phyloP scores from a whole-genome alignment of 371 early-diverging fungal genomes.

The Basidiobolus meristosporus region DNA sequence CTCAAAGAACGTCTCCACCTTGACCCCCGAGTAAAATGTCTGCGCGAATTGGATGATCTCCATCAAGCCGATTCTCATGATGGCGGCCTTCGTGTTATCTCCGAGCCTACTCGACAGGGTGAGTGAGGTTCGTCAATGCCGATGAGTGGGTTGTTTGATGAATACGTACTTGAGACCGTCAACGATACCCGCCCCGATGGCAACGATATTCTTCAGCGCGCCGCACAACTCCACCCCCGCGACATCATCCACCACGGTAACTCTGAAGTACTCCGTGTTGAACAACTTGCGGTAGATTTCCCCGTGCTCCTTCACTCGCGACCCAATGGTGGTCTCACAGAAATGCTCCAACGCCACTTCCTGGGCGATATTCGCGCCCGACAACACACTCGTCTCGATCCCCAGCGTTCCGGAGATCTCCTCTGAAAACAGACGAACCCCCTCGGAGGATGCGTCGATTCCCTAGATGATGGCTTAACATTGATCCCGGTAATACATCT shows the following conservation, averaged over 20 bases:
- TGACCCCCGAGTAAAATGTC: conserved; percentile 53
- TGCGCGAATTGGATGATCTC: conserved; percentile 92
- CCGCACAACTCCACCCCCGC: conserved; percentile 94
- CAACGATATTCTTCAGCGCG: conserved; percentile 96
- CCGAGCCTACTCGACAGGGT: conserved; percentile 32
- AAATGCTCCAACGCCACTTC: conserved; percentile 90
- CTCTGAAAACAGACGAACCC: conserved; percentile 72
- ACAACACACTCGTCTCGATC: conserved; percentile 67
- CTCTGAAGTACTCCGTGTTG: conserved; percentile 72
- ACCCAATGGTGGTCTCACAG: conserved; percentile 93
- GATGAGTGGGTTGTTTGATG: too few relatives aligned
- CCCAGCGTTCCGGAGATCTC: conserved; percentile 58
- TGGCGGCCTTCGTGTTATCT: conserved; percentile 95
- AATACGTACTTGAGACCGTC: conserved; percentile 33
- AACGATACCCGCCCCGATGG: conserved; percentile 91
- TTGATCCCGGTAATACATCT: not conserved
- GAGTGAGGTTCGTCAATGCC: too few relatives aligned
- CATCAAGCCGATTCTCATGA: conserved; percentile 87
- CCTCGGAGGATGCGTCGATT: conserved; percentile 52
- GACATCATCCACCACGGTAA: conserved; percentile 69
- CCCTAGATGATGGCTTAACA: conserved; percentile 24
- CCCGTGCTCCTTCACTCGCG: conserved; percentile 38
- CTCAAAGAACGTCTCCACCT: conserved; percentile 84
- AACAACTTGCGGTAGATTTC: conserved; percentile 60
- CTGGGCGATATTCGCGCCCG: conserved; percentile 98